Base-by-base conservation (phyloP, 306 rosid genomes). In the Quillaja saponaria region DNA sequence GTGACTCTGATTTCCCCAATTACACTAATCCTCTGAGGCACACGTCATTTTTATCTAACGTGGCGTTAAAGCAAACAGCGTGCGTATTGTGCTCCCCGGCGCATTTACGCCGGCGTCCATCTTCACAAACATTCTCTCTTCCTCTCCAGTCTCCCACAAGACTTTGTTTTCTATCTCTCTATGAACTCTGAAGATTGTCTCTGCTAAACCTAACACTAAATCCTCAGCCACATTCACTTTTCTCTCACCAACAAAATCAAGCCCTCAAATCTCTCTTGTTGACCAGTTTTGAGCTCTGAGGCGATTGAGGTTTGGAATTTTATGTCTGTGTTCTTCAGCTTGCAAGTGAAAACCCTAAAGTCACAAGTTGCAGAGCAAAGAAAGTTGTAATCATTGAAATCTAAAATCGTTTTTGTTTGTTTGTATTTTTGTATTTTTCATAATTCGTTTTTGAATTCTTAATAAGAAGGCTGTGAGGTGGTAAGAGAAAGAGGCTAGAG, bases 391-490 rank as follows among this genome's bases (percentile, higher is more conserved):
- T 2, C 4, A 1, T 25, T 25, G 31, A 25, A 25, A 25, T 4
- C 31, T 25, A 25, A 25, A 25, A 1, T 25, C 31, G 31, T 25
- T 25, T 4, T 25, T 25, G n/a, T 25, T 25, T 25, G 31, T 4
- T 25, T 25, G 31, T 25, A 1, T 25, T 4, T 25, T 25, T 25
- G 31, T 37, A 8, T 39, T 6, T 6, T 39, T 39, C 10, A 8
- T 48, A 16, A 47, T 34, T 15, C 19, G 15, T 52, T 21, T 52
- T 53, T 31, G 16, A 54, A 49, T 25, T 72, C n/a, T 14, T 10
- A 19, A 79, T 77, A 88, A 74, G 47, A 53, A 55, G 63, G 39
- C 63, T 54, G 31, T 62, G 58, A 72, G 31, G 44, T 61, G 25
- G 55, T 7, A 58, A 39, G 55, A 60, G 19, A 31, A 10, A 41